phyloP scores from a whole-genome alignment of 2,329 filamentous ascomycete genomes.

The Chrysosphaeria jannelii region DNA sequence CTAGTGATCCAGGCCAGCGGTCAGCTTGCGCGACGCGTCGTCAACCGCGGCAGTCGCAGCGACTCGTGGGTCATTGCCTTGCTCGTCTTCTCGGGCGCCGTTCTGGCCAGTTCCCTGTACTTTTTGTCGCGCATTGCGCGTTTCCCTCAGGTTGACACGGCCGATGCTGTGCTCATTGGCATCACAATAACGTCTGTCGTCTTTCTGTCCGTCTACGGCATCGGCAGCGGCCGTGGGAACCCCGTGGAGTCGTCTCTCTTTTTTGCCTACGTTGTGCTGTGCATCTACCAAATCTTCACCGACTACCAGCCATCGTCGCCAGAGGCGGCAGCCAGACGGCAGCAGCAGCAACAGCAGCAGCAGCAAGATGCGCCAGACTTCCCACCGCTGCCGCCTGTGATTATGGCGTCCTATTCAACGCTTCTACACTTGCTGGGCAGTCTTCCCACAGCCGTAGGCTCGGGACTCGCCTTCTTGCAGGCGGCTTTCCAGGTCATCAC shows the following conservation, averaged over 20 bases:
- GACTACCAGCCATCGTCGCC: constrained; percentile 56
- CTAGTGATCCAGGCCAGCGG: constrained; percentile 85
- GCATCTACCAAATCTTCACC: constrained; percentile 97
- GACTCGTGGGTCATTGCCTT: constrained; percentile 94
- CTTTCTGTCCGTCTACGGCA: constrained; percentile 80
- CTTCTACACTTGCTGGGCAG: constrained; percentile 57
- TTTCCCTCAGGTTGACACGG: constrained; percentile 76
- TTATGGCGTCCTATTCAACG: constrained; percentile 95
- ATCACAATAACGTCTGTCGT: constrained; percentile 76
- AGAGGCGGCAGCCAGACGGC: constrained; percentile 21
- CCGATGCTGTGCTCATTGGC: constrained; percentile 78
- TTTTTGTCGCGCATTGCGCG: constrained; percentile 87
- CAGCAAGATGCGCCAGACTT: constrained; percentile 34
- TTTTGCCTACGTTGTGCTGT: constrained; percentile 93
- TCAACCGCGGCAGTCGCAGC: constrained; percentile 72
- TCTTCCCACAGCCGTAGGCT: constrained; percentile 58
- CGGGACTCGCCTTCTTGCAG: constrained; percentile 58
- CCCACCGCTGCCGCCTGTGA: constrained; percentile 82
- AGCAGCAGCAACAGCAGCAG: constrained; percentile 11
- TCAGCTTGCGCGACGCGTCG: constrained; percentile 80
- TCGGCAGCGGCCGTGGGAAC: constrained; percentile 77
- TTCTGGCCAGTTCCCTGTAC: constrained; percentile 82
- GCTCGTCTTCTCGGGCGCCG: constrained; percentile 60
- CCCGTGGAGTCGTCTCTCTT: constrained; percentile 83
- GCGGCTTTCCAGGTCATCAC: constrained; percentile 89